Base-by-base conservation (phyloP, 2,329 filamentous ascomycete species). In the Pseudocercospora ulei region DNA sequence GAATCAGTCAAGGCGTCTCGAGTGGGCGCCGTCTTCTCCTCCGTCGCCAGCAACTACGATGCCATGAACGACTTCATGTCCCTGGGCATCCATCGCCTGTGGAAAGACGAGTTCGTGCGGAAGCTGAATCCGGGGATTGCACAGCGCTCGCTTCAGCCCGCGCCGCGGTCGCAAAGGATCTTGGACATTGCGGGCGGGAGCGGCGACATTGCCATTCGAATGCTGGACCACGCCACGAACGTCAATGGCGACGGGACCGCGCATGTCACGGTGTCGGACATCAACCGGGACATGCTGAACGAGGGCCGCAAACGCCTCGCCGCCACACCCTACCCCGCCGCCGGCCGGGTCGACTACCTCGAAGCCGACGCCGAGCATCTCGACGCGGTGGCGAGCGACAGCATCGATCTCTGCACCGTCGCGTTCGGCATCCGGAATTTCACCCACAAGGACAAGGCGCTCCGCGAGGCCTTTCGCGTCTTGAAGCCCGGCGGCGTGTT, bases 31-130 rank as follows among this genome's bases (percentile, higher is more conserved):
- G 90, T 98, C 42, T 98, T 98, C 68, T 88, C 84, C 62, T 95
- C 82, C 51, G 90, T 98, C 25, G 90, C 90, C 51, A 78, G 83
- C 47, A 85, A 82, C 11, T 98, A 98, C 66, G 90, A 98, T 64
- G 81, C 80, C 47, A 98, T 98, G 90, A 98, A 98, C 67, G 90
- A 98, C 62, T 73, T 96, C 52, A 98, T 98, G 90, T 96, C 90
- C 5, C 75, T 98, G 31, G 90, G 90, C 39, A 87, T 94, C 65
- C 90, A 98, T 63, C 82, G 90, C 27, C 69, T 98, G 23, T 98
- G 90, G 90, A 98, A 82, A 68, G 88, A 96, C 65, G 79, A 94
- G 65, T 98, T 96, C 62, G 88, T 98, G 29, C 79, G 83, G 51
- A 80, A 79, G 20, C 75, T 98, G 19, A 90, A 95, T 61, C 88